Evolutionary conservation across 2,329 filamentous ascomycete species (phyloP).

Genomic region (Cryoendolithus antarcticus): DNA sequence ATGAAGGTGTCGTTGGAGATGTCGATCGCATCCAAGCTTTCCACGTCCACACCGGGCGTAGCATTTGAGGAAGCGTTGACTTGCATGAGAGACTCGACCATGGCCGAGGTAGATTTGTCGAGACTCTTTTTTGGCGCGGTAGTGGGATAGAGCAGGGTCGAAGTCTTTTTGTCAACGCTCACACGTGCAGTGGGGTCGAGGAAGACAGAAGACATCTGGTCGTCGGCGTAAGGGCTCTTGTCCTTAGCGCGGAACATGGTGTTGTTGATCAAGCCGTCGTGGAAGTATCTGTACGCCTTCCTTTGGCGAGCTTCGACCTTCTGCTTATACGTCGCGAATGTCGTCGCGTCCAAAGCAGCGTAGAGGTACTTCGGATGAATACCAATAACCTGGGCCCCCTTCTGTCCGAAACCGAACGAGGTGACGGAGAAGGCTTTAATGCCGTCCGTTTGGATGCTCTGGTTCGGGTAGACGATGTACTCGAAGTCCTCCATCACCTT

Average conservation of each 20-base stretch:
- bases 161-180: conserved; percentile 70
- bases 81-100: conserved; percentile 65
- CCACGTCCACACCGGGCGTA: conserved; percentile 87
- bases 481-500: conserved; percentile 95
- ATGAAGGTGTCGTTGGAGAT: conserved; percentile 90
- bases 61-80: conserved; percentile 46
- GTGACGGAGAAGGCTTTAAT: conserved; percentile 98
- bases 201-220: conserved; percentile 76
- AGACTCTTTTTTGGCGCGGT: conserved; percentile 54
- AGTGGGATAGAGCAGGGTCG: conserved; percentile 60
- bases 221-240: conserved; percentile 78
- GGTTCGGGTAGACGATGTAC: conserved; percentile 92
- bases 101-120: conserved; percentile 55
- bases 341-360: conserved; percentile 77
- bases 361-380: conserved; percentile 94
- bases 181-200: conserved; percentile 90
- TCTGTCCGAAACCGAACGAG: conserved; percentile 98
- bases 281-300: conserved; percentile 98
- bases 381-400: conserved; percentile 94
- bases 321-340: conserved; percentile 67
- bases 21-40: conserved; percentile 77
- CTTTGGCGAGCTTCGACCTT: conserved; percentile 93
- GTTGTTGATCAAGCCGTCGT: conserved; percentile 97
- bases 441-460: conserved; percentile 90
- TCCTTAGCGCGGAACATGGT: conserved; percentile 92